Conservation (phyloP, 805 yeast species). For the Starmerella floricola region DNA sequence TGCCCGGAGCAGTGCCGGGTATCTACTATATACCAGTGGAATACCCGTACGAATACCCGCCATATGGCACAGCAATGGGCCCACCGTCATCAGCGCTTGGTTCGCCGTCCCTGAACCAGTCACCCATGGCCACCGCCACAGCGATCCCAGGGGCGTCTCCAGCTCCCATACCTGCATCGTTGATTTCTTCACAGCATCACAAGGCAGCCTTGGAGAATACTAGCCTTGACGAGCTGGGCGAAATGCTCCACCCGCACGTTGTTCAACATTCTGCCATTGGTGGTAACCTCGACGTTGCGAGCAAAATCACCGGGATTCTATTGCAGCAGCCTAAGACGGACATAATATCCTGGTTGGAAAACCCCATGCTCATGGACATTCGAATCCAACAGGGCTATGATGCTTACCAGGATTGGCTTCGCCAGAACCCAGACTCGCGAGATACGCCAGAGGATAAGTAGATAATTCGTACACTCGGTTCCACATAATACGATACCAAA, state of each 20-base stretch:
- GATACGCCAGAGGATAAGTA: no score
- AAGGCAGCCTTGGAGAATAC: not conserved
- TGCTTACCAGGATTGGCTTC: not conserved
- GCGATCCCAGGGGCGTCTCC: not conserved
- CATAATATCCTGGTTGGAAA: slow-evolving; percentile 71
- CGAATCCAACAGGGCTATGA: slow-evolving; percentile 53
- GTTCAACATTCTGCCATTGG: slow-evolving; percentile 65
- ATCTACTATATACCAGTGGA: slow-evolving; percentile 4
- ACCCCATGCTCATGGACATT: slow-evolving; percentile 67
- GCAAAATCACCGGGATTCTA: slow-evolving; percentile 92
- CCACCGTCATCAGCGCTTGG: no score
- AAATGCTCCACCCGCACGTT: slow-evolving; percentile 79
- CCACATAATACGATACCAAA: no score
- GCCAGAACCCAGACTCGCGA: not conserved
- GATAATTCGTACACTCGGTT: no score
- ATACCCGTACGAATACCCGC: slow-evolving; percentile 4
- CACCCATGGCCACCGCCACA: not conserved
- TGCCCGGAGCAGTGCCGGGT: not conserved
- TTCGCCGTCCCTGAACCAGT: not conserved
- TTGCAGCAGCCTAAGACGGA: slow-evolving; percentile 79
- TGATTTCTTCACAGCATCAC: no score
- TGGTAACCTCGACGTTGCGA: slow-evolving; percentile 73
- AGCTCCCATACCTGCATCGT: not conserved
- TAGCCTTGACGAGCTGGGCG: slow-evolving; percentile 43
- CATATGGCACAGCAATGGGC: no score